Evolutionary conservation across 2,329 filamentous ascomycete species (phyloP).

Genomic region (Penicillium sclerotiorum): DNA sequence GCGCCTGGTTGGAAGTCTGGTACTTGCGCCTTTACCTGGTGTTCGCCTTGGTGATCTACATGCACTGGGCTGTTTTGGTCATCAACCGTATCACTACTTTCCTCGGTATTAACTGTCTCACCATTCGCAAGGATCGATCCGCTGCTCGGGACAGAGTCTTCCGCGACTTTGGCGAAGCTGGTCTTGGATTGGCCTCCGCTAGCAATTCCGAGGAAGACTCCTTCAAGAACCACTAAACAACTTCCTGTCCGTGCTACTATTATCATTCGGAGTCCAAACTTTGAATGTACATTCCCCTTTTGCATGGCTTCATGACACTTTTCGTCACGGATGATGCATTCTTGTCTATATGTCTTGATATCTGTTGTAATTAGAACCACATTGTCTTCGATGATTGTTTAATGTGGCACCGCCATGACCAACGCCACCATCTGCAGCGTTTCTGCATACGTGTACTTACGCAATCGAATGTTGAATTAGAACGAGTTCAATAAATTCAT

Average conservation of each 20-base stretch:
- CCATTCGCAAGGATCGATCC: slow-evolving; percentile 60
- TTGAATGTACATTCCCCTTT: too few relatives aligned
- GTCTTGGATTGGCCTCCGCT: neutral
- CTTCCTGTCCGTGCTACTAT: too few relatives aligned
- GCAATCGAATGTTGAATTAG: slow-evolving; percentile 4
- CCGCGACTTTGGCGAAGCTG: slow-evolving; percentile 36
- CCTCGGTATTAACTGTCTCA: slow-evolving; percentile 91
- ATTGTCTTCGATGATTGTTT: slow-evolving; percentile 1
- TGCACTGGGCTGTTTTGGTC: slow-evolving; percentile 88
- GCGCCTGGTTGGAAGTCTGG: slow-evolving; percentile 67
- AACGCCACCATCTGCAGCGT: neutral
- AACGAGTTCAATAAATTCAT: too few relatives aligned
- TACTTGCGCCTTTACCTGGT: slow-evolving; percentile 85
- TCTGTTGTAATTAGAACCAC: slow-evolving; percentile 20
- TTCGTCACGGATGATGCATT: slow-evolving; percentile 1
- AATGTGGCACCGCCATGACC: neutral
- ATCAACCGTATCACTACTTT: slow-evolving; percentile 90
- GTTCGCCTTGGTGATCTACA: slow-evolving; percentile 84
- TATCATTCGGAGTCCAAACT: too few relatives aligned
- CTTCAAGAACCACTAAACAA: slow-evolving; percentile 21
- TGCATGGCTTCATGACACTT: neutral
- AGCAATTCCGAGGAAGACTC: slow-evolving; percentile 7
- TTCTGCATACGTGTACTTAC: slow-evolving; percentile 14
- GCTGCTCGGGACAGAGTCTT: slow-evolving; percentile 39
- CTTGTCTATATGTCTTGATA: slow-evolving; percentile 14